Evolutionary conservation across 306 rosid species (phyloP).

Genomic region (Ammopiptanthus mongolicus): DNA sequence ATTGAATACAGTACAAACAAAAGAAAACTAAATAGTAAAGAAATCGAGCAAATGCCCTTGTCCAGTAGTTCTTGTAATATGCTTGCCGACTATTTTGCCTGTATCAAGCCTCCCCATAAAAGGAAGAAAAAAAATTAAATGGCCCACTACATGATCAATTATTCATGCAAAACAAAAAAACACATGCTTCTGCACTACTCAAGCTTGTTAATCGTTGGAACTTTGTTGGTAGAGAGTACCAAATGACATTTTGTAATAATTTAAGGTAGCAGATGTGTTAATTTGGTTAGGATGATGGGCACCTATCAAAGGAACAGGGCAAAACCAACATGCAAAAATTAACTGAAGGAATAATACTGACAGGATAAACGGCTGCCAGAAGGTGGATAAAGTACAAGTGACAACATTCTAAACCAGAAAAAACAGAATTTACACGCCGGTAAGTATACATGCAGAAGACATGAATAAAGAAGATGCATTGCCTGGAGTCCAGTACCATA

Average conservation of each 20-base stretch:
- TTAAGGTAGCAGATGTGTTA: background rate
- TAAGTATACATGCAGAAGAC: conserved; percentile 10
- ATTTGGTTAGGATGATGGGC: background rate
- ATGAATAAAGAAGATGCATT: conserved; percentile 30
- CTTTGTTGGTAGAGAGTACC: background rate
- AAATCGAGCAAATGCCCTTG: background rate
- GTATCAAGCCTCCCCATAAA: background rate
- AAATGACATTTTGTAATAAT: background rate
- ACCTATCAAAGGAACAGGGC: background rate
- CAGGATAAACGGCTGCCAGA: background rate
- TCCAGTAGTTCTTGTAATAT: conserved; percentile 16
- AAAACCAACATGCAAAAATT: background rate
- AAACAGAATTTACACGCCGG: conserved; percentile 26
- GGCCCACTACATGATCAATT: background rate
- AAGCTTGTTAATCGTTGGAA: background rate
- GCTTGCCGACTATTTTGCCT: too few relatives aligned
- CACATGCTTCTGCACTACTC: background rate
- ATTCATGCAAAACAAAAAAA: background rate
- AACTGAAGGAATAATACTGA: background rate
- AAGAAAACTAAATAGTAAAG: background rate
- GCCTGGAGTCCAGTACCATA: conserved; percentile 35
- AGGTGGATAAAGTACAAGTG: background rate
- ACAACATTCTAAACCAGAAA: background rate
- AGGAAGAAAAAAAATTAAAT: background rate
- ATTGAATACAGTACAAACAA: background rate